These are phyloP conservation scores for Hansenula sp. DNA, from an alignment of 1,139 yeast species.

Conservation along the genomic window DNA sequence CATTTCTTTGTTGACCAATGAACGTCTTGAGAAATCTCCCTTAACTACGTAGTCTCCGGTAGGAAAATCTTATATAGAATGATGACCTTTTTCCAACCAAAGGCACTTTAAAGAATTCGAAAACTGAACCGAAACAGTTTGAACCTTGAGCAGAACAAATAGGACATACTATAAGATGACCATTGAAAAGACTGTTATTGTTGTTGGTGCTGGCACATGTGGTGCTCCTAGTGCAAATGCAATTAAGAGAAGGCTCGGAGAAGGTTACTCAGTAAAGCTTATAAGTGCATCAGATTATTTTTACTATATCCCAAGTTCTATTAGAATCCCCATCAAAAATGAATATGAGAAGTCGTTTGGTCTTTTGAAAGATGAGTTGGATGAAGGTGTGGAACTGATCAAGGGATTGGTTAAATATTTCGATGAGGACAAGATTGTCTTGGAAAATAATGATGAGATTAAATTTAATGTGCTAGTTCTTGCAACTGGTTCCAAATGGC, in stretches of 20 bases:
- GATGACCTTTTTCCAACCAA: no score
- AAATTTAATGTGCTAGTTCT: conserved; percentile 18
- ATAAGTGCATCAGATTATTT: conserved; percentile 9
- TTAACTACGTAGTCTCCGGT: no score
- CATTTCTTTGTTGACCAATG: no score
- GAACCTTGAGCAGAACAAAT: no score
- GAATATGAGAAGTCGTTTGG: conserved; percentile 9
- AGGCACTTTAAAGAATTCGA: no score
- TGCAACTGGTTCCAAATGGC: conserved; percentile 25
- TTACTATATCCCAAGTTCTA: conserved; percentile 5
- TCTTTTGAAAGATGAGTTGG: conserved; percentile 14
- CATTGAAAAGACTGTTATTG: not conserved
- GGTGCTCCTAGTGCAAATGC: not conserved
- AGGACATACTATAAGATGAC: no score
- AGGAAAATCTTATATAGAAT: no score
- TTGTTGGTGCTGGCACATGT: not conserved
- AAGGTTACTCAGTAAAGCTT: conserved; percentile 7
- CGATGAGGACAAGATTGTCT: conserved; percentile 10
- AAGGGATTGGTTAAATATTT: conserved; percentile 15
- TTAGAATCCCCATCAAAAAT: conserved; percentile 13
- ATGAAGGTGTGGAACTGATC: conserved; percentile 14
- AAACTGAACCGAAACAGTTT: no score
- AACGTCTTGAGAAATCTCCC: no score
- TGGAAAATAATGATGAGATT: conserved; percentile 5
- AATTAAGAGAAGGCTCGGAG: not conserved